Conservation (phyloP, 2,329 filamentous ascomycete genomes). For the Diaporthe ampelina region DNA sequence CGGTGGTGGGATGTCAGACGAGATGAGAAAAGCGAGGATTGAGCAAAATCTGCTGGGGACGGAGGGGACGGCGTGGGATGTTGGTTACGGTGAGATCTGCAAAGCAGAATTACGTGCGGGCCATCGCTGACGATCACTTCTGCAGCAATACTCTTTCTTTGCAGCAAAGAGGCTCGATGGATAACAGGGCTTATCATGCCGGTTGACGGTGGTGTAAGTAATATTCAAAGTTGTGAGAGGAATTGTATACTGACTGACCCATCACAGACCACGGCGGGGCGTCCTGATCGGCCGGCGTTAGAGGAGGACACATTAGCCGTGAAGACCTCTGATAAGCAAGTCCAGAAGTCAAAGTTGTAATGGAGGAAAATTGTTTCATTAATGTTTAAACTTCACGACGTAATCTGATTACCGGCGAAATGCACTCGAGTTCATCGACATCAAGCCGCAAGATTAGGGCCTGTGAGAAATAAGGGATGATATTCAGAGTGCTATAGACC, state of each 20-base stretch:
- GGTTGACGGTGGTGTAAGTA: constrained; percentile 48
- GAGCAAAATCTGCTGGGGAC: constrained; percentile 47
- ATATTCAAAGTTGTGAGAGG: accelerated
- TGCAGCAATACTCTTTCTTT: constrained; percentile 46
- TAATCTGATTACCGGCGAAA: too few species aligned
- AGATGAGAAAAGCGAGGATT: constrained; percentile 47
- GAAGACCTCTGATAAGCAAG: accelerated
- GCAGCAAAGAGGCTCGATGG: constrained; percentile 48
- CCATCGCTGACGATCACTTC: neutral
- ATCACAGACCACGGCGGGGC: constrained; percentile 32
- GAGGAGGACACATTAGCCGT: constrained; percentile 24
- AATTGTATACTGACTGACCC: neutral
- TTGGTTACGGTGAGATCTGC: constrained; percentile 45
- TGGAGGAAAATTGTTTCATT: accelerated
- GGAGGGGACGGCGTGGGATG: constrained; percentile 48
- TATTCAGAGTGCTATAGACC: too few species aligned
- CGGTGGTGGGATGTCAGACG: constrained; percentile 47
- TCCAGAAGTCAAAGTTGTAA: neutral
- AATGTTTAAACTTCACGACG: neutral
- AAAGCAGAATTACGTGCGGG: too few species aligned
- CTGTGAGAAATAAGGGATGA: too few species aligned
- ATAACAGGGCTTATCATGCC: constrained; percentile 49
- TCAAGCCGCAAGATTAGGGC: neutral
- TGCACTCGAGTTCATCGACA: too few species aligned
- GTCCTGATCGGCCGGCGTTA: constrained; percentile 35